phyloP scores from a whole-genome alignment of 208 protist species.

The Leishmania braziliensis region DNA sequence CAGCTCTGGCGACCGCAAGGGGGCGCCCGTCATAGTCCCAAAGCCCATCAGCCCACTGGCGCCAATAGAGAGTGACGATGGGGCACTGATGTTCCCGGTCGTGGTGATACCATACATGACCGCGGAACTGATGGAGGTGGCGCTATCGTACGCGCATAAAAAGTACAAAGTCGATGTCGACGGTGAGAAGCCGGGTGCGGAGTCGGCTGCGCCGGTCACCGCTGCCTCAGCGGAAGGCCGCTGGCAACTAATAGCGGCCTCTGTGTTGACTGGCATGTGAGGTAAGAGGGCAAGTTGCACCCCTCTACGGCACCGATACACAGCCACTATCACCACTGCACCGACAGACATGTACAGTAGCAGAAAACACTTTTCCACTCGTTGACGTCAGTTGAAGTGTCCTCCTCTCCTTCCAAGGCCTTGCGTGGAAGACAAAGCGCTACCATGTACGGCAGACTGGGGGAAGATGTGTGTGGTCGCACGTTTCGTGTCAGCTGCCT shows the following conservation, averaged over 20 bases:
- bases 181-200: slow-evolving; percentile 47
- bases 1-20: slow-evolving; percentile 28
- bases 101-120: slow-evolving; percentile 53
- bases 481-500: not conserved
- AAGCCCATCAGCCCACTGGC: slow-evolving; percentile 30
- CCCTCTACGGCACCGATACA: not conserved
- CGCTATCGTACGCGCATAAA: slow-evolving; percentile 61
- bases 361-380: not conserved
- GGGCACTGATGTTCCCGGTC: slow-evolving; percentile 42
- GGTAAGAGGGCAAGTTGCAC: not conserved
- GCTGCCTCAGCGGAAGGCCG: slow-evolving; percentile 24
- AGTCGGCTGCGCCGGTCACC: slow-evolving; percentile 19
- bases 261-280: slow-evolving; percentile 56
- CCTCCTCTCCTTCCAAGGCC: not conserved
- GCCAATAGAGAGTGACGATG: slow-evolving; percentile 18
- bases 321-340: not conserved
- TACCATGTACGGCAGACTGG: not conserved
- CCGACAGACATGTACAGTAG: not conserved
- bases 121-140: slow-evolving; percentile 45
- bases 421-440: not conserved
- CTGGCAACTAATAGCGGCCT: slow-evolving; percentile 45
- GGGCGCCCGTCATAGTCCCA: slow-evolving; percentile 15
- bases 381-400: not conserved
- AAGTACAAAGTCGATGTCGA: slow-evolving; percentile 77
- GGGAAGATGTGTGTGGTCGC: not conserved